A percentile compares a stretch with the other conserved stretches of the same genome.
phyloP scores from a whole-genome alignment of 306 rosid genomes.

The Amphicarpaea edgeworthii region DNA sequence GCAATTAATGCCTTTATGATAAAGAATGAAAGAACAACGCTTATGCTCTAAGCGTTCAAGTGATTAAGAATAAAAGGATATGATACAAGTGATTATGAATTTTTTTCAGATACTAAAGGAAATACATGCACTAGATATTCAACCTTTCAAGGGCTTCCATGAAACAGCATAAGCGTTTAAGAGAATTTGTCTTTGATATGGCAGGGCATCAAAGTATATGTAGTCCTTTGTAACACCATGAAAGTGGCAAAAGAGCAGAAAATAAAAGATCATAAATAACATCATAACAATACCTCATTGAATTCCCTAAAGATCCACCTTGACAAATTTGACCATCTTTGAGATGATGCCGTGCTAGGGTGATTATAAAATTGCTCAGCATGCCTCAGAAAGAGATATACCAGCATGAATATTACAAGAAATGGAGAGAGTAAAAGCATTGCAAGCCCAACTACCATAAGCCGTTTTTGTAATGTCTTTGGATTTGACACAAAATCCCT shows the following conservation, averaged over 20 bases:
- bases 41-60: too few relatives aligned
- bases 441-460: slow-evolving; percentile 80
- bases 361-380: slow-evolving; percentile 96
- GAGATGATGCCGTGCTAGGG: slow-evolving; percentile 88
- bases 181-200: background rate
- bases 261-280: slow-evolving; percentile 15
- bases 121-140: background rate
- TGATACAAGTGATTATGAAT: too few relatives aligned
- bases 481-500: slow-evolving; percentile 86
- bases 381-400: slow-evolving; percentile 90
- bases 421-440: slow-evolving; percentile 97
- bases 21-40: too few relatives aligned
- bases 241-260: slow-evolving; percentile 15
- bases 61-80: too few relatives aligned
- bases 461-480: slow-evolving; percentile 77
- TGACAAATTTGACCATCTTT: slow-evolving; percentile 96
- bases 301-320: slow-evolving; percentile 92
- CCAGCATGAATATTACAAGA: slow-evolving; percentile 96
- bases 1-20: too few relatives aligned
- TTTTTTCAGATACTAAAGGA: slow-evolving; percentile 7
- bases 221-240: slow-evolving; percentile 2
- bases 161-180: background rate
- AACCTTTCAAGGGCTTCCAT: slow-evolving; percentile 6
- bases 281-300: slow-evolving; percentile 71
- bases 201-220: background rate